Conservation (phyloP, 164 flowering plant genomes). For the Chimonanthus praecox region DNA sequence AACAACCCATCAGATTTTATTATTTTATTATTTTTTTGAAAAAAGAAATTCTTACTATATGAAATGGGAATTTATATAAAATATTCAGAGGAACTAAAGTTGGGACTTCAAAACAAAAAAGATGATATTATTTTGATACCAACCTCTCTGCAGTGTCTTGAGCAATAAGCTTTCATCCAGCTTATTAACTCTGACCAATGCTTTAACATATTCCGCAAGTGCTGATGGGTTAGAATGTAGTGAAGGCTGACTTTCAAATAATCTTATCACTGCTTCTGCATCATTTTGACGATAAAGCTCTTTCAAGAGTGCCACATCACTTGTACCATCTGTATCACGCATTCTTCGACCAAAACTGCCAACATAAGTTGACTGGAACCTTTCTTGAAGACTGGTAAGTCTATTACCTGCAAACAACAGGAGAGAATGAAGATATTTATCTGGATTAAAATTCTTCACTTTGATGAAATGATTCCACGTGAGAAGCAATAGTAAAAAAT, state of each 20-base stretch:
- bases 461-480: no score
- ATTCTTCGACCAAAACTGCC: constrained; percentile 68
- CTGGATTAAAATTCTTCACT: no score
- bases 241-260: constrained; percentile 83
- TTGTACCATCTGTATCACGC: constrained; percentile 60
- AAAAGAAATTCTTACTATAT: no score
- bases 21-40: no score
- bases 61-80: no score
- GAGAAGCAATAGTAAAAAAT: no score
- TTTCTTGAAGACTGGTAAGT: constrained; percentile 28
- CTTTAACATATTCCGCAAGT: constrained; percentile 86
- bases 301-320: constrained; percentile 54
- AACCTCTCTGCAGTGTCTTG: constrained; percentile 85
- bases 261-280: constrained; percentile 81
- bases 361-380: constrained; percentile 72
- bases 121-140: constrained; percentile 9
- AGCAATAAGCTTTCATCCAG: constrained; percentile 80
- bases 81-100: no score
- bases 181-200: constrained; percentile 81
- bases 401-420: constrained; percentile 35
- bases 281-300: constrained; percentile 70
- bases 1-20: no score
- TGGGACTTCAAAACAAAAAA: neutral
- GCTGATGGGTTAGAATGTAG: constrained; percentile 78
- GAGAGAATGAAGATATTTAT: no score